Percentiles rank a stretch among this genome's conserved stretches.
Conservation (phyloP, 179 eudicot species). For the Silene vulgaris region DNA sequence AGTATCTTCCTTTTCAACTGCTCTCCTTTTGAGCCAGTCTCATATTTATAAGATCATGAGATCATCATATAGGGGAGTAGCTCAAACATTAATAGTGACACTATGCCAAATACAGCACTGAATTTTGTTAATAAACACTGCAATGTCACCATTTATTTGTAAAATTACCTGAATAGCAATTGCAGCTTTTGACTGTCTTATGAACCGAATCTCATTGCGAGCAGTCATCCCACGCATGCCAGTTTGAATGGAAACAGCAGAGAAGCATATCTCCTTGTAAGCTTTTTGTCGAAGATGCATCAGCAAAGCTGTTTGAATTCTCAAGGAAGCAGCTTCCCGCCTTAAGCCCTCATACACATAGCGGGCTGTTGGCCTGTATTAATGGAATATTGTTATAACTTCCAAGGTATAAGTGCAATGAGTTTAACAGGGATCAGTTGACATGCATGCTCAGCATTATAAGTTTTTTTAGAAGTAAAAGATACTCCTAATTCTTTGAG, state of each 20-base stretch:
- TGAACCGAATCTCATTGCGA: slow-evolving; percentile 73
- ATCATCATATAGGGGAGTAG: too few species aligned
- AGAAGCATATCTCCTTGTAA: slow-evolving; percentile 45
- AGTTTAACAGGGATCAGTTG: not conserved
- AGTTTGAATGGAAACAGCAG: slow-evolving; percentile 71
- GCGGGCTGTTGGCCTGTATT: slow-evolving; percentile 67
- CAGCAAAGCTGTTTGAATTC: slow-evolving; percentile 65
- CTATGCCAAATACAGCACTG: not conserved
- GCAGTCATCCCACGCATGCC: slow-evolving; percentile 96
- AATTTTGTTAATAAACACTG: not conserved
- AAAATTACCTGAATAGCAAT: slow-evolving; percentile 62
- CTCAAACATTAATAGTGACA: not conserved
- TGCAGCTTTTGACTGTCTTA: slow-evolving; percentile 71
- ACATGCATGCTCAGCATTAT: not conserved
- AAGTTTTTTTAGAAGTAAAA: too few species aligned
- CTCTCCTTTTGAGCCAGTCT: too few species aligned
- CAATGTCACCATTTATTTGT: not conserved
- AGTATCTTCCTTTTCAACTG: too few species aligned
- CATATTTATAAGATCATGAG: too few species aligned
- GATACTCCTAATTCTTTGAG: too few species aligned
- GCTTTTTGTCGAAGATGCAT: slow-evolving; percentile 78
- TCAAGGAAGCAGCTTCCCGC: slow-evolving; percentile 71
- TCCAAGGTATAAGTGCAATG: not conserved
- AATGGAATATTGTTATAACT: slow-evolving; percentile 12
- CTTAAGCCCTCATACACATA: slow-evolving; percentile 61